phyloP scores from a whole-genome alignment of 371 early-diverging fungal species.

The Fennellomyces sp. region DNA sequence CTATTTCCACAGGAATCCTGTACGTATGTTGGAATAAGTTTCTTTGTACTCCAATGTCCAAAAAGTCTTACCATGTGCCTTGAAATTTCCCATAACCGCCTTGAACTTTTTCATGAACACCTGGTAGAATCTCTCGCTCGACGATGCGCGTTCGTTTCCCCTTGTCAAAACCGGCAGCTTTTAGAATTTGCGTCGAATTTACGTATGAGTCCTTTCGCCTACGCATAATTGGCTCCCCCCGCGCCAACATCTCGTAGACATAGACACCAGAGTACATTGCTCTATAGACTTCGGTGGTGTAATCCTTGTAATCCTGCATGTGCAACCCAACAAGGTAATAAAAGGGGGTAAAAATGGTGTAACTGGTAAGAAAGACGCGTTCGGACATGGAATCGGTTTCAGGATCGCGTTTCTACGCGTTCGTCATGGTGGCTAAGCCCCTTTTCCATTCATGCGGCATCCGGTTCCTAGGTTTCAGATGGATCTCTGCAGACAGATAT shows the following conservation, averaged over 20 bases:
- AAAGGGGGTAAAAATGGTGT: neutral
- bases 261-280: conserved; percentile 87
- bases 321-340: neutral
- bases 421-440: too few species aligned
- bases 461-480: neutral
- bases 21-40: neutral
- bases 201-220: conserved; percentile 86
- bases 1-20: conserved; percentile 85
- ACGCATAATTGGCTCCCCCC: conserved; percentile 89
- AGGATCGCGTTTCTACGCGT: neutral
- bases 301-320: conserved; percentile 5
- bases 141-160: conserved; percentile 91
- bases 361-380: neutral
- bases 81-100: conserved; percentile 98
- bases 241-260: conserved; percentile 85
- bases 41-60: too few species aligned
- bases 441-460: neutral
- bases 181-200: conserved; percentile 97
- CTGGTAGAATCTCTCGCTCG: conserved; percentile 83
- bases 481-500: neutral
- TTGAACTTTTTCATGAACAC: conserved; percentile 94
- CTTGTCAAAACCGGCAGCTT: conserved; percentile 95
- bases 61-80: conserved; percentile 89
- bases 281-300: conserved; percentile 41
- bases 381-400: neutral